Base-by-base conservation (phyloP, 805 yeast genomes). In the Ogataea glucozyma region DNA sequence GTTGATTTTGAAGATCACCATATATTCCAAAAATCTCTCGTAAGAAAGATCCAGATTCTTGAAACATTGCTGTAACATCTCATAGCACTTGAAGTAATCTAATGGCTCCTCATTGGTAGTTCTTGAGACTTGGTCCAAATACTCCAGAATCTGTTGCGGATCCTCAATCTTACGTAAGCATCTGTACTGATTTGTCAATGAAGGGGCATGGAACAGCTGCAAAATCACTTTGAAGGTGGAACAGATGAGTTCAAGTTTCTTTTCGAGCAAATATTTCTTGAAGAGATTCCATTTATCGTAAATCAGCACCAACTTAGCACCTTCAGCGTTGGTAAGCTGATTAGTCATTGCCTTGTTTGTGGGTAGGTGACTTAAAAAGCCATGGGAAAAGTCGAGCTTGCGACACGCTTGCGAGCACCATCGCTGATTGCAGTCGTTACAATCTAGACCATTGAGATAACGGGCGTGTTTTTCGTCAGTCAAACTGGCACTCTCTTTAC, bases 371-470 rank as follows among this genome's bases (percentile, higher is more conserved):
- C 43, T 38, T n/a, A 62, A 35, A 4, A 58, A 11, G 1, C 31
- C 18, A 41, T 63, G 67, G 29, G 44, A 52, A 23, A 54, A 48
- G 43, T 63, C 66, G 16, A 54, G 38, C 9, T 52, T 54, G 12
- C 55, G 52, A 40, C 67, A 63, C 14, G 44, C 43, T 13, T 45
- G 42, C 21, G 62, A 58, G 41, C 67, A 63, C 67, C 67, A 63
- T 27, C 58, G 47, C 4, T 44, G 43, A 21, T 49, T 43, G 48
- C 67, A 62, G 16, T 47, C 51, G 32, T 52, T 53, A 34, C 67
- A 63, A 40, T 63, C 67, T 17, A 63, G 44, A 1, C 67, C 67
- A 17, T 45, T 56, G 18, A 62, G 22, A 30, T 50, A 62, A 17
- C 67, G 46, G 9, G 53, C 55, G 37, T 56, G 59, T 38, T 57